Evolutionary conservation across 495 filamentous ascomycete genomes (phyloP).

Genomic region (Aspergillus bertholletiae): DNA sequence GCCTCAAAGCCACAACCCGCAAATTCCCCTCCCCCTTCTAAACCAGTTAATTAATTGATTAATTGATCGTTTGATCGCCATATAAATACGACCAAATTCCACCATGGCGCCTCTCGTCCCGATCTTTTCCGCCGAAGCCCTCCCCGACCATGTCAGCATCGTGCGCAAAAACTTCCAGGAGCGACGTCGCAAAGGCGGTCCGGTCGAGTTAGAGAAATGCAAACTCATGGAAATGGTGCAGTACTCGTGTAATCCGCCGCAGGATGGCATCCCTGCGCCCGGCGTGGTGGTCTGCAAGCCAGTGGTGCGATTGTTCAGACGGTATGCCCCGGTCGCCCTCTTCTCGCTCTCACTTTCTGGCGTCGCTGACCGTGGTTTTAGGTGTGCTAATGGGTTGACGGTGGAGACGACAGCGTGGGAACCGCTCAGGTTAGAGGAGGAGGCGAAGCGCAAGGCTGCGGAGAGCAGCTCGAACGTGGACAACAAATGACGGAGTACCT

Average conservation of each 20-base stretch:
- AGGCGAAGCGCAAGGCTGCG: constrained; percentile 20
- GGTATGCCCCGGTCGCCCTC: constrained; percentile 49
- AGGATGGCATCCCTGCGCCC: constrained; percentile 51
- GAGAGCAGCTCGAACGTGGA: constrained; percentile 3
- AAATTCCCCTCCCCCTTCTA: background rate
- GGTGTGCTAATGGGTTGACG: constrained; percentile 70
- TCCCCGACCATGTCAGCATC: constrained; percentile 41
- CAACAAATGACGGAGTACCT: background rate
- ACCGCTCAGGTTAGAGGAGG: constrained; percentile 28
- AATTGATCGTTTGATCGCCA: too few relatives aligned
- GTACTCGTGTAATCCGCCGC: constrained; percentile 66
- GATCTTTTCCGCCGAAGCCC: constrained; percentile 34
- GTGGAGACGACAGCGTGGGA: constrained; percentile 87
- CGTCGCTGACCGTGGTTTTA: constrained; percentile 27
- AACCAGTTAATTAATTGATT: background rate
- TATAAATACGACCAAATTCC: background rate
- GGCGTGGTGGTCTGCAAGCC: constrained; percentile 67
- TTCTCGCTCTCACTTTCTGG: constrained; percentile 1
- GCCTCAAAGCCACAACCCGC: too few relatives aligned
- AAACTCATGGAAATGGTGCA: constrained; percentile 75
- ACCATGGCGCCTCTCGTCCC: constrained; percentile 43
- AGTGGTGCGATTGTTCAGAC: constrained; percentile 72
- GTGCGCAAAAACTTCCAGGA: constrained; percentile 39
- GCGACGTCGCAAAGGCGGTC: constrained; percentile 39
- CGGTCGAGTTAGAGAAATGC: constrained; percentile 62